These are phyloP conservation scores for Penicillium salamii DNA, from an alignment of 495 filamentous ascomycete species.

Conservation along the genomic window DNA sequence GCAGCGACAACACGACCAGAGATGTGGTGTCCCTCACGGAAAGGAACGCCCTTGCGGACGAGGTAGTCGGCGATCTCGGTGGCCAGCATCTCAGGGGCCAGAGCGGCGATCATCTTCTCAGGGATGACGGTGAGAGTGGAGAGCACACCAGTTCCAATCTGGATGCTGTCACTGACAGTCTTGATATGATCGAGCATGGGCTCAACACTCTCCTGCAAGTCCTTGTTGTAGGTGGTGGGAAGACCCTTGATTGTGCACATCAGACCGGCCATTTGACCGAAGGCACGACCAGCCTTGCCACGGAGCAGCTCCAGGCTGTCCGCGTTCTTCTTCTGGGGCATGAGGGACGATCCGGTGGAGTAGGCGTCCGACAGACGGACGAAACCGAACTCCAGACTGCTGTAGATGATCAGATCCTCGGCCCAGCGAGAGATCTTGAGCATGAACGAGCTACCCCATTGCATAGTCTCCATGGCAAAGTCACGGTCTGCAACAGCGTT, in stretches of 20 bases:
- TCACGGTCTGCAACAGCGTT: slow-evolving; percentile 81
- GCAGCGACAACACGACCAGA: slow-evolving; percentile 75
- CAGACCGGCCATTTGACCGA: slow-evolving; percentile 86
- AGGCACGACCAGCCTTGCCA: slow-evolving; percentile 80
- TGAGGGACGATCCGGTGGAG: slow-evolving; percentile 77
- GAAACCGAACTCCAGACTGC: slow-evolving; percentile 76
- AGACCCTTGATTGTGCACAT: slow-evolving; percentile 86
- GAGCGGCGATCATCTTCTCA: slow-evolving; percentile 73
- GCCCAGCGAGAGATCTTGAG: slow-evolving; percentile 82
- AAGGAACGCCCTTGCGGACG: slow-evolving; percentile 80
- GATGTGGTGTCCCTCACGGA: slow-evolving; percentile 84
- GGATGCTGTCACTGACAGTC: slow-evolving; percentile 80
- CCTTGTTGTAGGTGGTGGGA: slow-evolving; percentile 92
- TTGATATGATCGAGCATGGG: slow-evolving; percentile 85
- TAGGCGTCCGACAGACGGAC: slow-evolving; percentile 83
- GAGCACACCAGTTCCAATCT: slow-evolving; percentile 78
- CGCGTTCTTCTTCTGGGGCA: slow-evolving; percentile 83
- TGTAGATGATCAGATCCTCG: slow-evolving; percentile 90
- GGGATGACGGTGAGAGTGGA: slow-evolving; percentile 64
- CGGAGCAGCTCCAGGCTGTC: slow-evolving; percentile 86
- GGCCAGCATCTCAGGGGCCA: slow-evolving; percentile 73
- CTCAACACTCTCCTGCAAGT: slow-evolving; percentile 87
- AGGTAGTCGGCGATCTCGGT: slow-evolving; percentile 90
- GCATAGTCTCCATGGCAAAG: slow-evolving; percentile 86
- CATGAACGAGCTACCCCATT: slow-evolving; percentile 85